Evolutionary conservation across 352 stramenopile species (phyloP), one percentile per base, ranked within the genome.

Genomic region (Pythium phragmiticola): DNA sequence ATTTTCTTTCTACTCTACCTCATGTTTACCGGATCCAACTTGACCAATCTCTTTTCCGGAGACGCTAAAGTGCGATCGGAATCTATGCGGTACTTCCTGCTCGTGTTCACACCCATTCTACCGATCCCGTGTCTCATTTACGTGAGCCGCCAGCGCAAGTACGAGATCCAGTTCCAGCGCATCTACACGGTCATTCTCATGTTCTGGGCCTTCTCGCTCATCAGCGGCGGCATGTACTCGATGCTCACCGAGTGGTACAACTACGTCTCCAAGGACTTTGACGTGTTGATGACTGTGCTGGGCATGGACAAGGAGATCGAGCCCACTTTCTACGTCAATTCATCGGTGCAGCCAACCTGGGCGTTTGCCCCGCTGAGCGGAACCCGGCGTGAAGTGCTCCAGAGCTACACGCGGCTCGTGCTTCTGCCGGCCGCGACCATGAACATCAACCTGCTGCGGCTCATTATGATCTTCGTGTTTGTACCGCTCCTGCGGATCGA

Each of bases 201-300:
- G 9, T 90, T 77, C 43, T 93, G 82, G 82, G 83, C 73, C 30
- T 84, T 88, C 54, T 90, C 82, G 13, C 81, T 93, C 53, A 84
- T 91, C 52, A 73, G 66, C 3, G 84, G 84, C 19, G 84, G 84
- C 7, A 88, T 90, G 80, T 90, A 90, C 52, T 91, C 84, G 19
- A 88, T 93, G 82, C 73, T 93, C n/a, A 80, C 65, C 21, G 84
- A 93, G 66, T 93, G 82, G 82, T 89, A 80, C 66, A 85, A 78
- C 54, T 91, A 89, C 68, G 71, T 93, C 7, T 69, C 71, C 13
- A 84, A 86, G 55, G 82, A 93, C 63, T 70, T 93, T 5, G 63
- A 77, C 17, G 77, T 88, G 39, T 66, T 93, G 37, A 82, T 93
- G 71, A 63, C 80, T 11, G 69, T 75, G n/a, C 64, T 91, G n/a